Evolutionary conservation across 371 early-diverging fungal genomes (phyloP).

Genomic region (Mycotypha africana): DNA sequence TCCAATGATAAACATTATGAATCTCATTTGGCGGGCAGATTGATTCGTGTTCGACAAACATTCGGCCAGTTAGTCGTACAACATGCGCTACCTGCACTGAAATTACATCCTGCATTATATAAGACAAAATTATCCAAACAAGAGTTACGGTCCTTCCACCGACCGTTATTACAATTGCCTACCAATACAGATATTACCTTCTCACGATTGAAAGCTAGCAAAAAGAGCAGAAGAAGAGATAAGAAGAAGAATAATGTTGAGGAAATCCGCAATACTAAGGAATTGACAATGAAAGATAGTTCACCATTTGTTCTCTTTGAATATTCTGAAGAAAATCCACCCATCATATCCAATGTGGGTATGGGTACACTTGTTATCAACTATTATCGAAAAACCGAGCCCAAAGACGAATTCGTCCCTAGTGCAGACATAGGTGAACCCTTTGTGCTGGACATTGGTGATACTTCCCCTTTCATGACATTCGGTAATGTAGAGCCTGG

Average conservation of each 20-base stretch:
- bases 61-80: conserved; percentile 88
- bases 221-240: conserved; percentile 74
- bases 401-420: conserved; percentile 76
- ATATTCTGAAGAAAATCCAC: conserved; percentile 99
- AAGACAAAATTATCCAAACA: conserved; percentile 83
- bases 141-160: conserved; percentile 94
- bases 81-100: conserved; percentile 93
- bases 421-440: conserved; percentile 81
- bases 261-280: conserved; percentile 79
- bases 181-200: conserved; percentile 55
- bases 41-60: conserved; percentile 81
- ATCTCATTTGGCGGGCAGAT: conserved; percentile 61
- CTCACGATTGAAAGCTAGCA: conserved; percentile 64
- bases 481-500: conserved; percentile 97
- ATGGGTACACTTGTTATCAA: conserved; percentile 97
- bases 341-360: conserved; percentile 91
- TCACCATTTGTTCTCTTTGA: conserved; percentile 88
- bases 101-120: conserved; percentile 83
- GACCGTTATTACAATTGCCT: conserved; percentile 75
- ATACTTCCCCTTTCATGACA: conserved; percentile 95
- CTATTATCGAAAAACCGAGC: conserved; percentile 94
- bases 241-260: conserved; percentile 71
- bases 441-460: conserved; percentile 88
- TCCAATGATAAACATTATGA: conserved; percentile 96
- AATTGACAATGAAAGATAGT: conserved; percentile 89